These are phyloP conservation scores for Lizanozyma gosingica DNA, from an alignment of 1,139 yeast genomes.

Conservation along the genomic window DNA sequence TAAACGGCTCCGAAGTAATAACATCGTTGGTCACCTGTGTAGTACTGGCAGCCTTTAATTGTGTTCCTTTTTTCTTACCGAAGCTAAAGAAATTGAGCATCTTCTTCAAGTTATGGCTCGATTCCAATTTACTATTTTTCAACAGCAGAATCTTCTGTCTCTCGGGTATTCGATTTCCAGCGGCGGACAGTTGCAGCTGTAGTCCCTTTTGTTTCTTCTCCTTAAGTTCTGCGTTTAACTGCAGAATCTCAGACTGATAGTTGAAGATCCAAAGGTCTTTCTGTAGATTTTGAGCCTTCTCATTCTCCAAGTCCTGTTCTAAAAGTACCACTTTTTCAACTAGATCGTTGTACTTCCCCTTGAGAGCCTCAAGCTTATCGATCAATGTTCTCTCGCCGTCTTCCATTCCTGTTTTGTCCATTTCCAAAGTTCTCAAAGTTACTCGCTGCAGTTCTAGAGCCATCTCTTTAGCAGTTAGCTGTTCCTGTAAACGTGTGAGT, in stretches of 20 bases:
- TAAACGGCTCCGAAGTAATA: background rate
- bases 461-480: constrained; percentile 1
- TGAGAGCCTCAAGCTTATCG: constrained; percentile 8
- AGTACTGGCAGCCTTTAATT: background rate
- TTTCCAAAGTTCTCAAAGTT: constrained; percentile 8
- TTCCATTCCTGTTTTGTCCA: constrained; percentile 9
- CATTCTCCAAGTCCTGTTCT: constrained; percentile 11
- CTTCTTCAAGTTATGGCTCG: background rate
- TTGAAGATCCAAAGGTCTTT: constrained; percentile 8
- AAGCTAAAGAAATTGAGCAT: background rate
- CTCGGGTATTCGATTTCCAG: background rate
- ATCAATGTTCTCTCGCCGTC: constrained; percentile 9
- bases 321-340: constrained; percentile 10
- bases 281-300: constrained; percentile 8
- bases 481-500: background rate
- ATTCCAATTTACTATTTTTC: background rate
- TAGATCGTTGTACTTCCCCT: constrained; percentile 11
- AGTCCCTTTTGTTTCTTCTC: background rate
- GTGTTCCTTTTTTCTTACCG: background rate
- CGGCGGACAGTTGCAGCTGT: background rate
- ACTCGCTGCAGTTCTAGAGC: constrained; percentile 1
- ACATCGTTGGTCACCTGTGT: background rate
- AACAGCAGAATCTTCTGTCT: background rate
- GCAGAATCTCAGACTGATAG: background rate
- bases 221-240: background rate